These are phyloP conservation scores for Multifurca ochricompacta DNA, from an alignment of 768 basidiomycete species.

Conservation along the genomic window DNA sequence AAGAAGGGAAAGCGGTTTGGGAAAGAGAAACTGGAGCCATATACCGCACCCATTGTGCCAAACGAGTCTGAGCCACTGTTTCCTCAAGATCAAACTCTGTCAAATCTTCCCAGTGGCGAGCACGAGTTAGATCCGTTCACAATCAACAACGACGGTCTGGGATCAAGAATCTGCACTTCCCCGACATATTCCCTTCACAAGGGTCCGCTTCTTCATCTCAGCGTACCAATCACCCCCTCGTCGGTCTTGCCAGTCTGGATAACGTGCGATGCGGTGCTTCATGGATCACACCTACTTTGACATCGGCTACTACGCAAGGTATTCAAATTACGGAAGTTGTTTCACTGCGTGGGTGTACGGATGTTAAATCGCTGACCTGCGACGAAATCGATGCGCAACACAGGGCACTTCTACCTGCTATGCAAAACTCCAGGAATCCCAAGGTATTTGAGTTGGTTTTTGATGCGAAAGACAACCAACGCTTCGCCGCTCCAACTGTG, in stretches of 20 bases:
- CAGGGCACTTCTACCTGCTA: constrained; percentile 32
- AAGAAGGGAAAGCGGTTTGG: constrained; percentile 36
- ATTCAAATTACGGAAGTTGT: constrained; percentile 40
- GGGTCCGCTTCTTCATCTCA: constrained; percentile 46
- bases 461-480: constrained; percentile 43
- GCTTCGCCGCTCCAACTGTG: constrained; percentile 53
- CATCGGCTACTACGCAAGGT: constrained; percentile 37
- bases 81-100: background rate
- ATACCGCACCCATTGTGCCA: background rate
- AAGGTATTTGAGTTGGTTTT: constrained; percentile 63
- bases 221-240: constrained; percentile 23
- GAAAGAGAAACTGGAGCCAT: constrained; percentile 22
- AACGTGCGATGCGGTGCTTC: constrained; percentile 35
- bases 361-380: constrained; percentile 51
- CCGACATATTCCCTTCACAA: constrained; percentile 21
- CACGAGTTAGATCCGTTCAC: background rate
- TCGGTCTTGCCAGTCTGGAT: constrained; percentile 41
- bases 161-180: constrained; percentile 20
- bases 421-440: constrained; percentile 33
- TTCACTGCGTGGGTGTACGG: constrained; percentile 44
- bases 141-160: background rate
- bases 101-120: background rate
- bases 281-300: constrained; percentile 38
- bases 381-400: constrained; percentile 40
- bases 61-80: constrained; percentile 5